phyloP scores from a whole-genome alignment of 805 yeast species.

The Blastobotrys attinorum region DNA sequence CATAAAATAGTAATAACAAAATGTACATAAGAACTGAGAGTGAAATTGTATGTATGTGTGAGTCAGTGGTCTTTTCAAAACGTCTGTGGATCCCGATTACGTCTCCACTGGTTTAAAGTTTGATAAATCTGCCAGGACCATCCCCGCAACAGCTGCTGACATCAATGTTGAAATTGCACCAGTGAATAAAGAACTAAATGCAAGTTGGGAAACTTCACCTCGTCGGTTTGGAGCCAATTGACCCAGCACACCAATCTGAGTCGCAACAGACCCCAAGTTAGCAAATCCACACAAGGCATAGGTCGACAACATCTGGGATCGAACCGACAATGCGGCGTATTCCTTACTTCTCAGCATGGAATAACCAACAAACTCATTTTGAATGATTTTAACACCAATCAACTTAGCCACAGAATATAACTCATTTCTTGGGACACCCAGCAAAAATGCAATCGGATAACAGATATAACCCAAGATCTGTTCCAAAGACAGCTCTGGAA shows the following conservation, averaged over 20 bases:
- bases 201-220: constrained; percentile 39
- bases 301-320: constrained; percentile 50
- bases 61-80: no score
- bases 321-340: constrained; percentile 39
- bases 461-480: constrained; percentile 50
- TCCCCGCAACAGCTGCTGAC: constrained; percentile 54
- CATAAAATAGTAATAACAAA: no score
- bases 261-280: constrained; percentile 54
- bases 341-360: constrained; percentile 31
- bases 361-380: constrained; percentile 55
- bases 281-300: constrained; percentile 59
- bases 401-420: constrained; percentile 43
- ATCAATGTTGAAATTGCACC: constrained; percentile 49
- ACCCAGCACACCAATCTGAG: constrained; percentile 52
- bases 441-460: constrained; percentile 52
- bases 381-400: constrained; percentile 50
- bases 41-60: no score
- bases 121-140: constrained; percentile 46
- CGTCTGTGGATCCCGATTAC: no score
- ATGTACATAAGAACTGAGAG: no score
- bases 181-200: constrained; percentile 41
- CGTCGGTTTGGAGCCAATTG: constrained; percentile 45
- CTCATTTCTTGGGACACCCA: constrained; percentile 50
- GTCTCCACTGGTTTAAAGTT: not conserved
- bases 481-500: constrained; percentile 43